Evolutionary conservation across 495 filamentous ascomycete genomes (phyloP).

Genomic region (Daldinia grandis): DNA sequence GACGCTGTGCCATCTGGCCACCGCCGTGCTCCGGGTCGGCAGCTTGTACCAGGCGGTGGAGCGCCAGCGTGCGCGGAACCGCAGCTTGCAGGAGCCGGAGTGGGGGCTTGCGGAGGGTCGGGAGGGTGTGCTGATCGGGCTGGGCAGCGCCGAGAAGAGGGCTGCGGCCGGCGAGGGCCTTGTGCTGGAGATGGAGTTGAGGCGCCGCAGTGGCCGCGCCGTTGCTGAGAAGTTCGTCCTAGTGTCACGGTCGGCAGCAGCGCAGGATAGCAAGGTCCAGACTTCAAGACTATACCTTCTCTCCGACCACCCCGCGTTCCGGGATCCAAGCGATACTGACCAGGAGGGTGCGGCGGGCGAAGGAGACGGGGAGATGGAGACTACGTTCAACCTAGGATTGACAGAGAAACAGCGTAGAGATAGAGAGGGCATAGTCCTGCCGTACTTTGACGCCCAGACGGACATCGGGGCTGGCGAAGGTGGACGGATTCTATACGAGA

Average conservation of each 20-base stretch:
- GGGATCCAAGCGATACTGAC: conserved; percentile 53
- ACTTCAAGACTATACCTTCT: conserved; percentile 70
- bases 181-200: conserved; percentile 85
- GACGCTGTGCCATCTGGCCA: conserved; percentile 58
- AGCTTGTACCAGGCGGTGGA: conserved; percentile 75
- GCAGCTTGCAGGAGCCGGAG: conserved; percentile 72
- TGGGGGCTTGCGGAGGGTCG: conserved; percentile 79
- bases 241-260: conserved; percentile 44
- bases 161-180: conserved; percentile 55
- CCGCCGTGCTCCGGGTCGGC: conserved; percentile 55
- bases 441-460: conserved; percentile 94
- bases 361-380: conserved; percentile 63
- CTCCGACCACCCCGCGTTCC: conserved; percentile 78
- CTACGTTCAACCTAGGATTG: conserved; percentile 84
- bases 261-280: conserved; percentile 20
- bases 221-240: conserved; percentile 82
- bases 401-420: conserved; percentile 90
- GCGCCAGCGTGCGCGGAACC: conserved; percentile 71
- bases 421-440: conserved; percentile 86
- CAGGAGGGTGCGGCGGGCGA: conserved; percentile 44
- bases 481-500: conserved; percentile 93
- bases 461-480: conserved; percentile 78
- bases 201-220: conserved; percentile 79
- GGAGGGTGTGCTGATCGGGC: conserved; percentile 76
- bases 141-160: conserved; percentile 48